These are phyloP conservation scores for Pichia sp. DNA, from an alignment of 1,139 yeast genomes.

Conservation along the genomic window DNA sequence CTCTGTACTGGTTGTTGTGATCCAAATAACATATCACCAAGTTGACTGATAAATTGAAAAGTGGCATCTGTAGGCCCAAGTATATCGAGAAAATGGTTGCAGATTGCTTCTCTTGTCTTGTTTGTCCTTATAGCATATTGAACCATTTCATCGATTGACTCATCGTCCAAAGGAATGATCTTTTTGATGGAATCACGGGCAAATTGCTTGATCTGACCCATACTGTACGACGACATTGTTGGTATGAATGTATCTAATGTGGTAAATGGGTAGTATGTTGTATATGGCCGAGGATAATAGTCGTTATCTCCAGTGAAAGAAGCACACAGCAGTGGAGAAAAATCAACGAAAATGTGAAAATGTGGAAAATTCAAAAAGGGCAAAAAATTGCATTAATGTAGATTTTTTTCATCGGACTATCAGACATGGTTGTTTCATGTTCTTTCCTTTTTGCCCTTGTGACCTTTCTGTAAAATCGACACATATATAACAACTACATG, in stretches of 20 bases:
- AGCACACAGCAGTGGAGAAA: no score
- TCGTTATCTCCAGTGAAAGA: no score
- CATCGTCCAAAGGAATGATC: constrained; percentile 49
- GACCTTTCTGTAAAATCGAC: no score
- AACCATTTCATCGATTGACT: constrained; percentile 42
- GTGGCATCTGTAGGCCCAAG: constrained; percentile 53
- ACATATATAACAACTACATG: no score
- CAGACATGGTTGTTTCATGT: no score
- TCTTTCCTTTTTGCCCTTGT: no score
- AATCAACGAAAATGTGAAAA: no score
- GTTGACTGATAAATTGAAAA: constrained; percentile 39
- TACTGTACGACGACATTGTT: constrained; percentile 23
- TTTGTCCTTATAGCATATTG: constrained; percentile 44
- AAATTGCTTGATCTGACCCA: constrained; percentile 33
- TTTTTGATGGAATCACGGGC: constrained; percentile 37
- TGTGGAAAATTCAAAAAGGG: no score
- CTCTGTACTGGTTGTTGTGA: not conserved
- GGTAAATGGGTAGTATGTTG: no score
- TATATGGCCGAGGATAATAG: no score
- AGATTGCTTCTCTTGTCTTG: constrained; percentile 42
- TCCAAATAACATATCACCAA: constrained; percentile 32
- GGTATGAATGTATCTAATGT: not conserved
- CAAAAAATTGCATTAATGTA: no score
- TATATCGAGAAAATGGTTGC: constrained; percentile 48
- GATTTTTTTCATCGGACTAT: no score